A percentile compares a stretch with the other conserved stretches of the same genome.
These are phyloP conservation scores for Alternaria metachromatica DNA, from an alignment of 2,329 filamentous ascomycete genomes.

Conservation along the genomic window DNA sequence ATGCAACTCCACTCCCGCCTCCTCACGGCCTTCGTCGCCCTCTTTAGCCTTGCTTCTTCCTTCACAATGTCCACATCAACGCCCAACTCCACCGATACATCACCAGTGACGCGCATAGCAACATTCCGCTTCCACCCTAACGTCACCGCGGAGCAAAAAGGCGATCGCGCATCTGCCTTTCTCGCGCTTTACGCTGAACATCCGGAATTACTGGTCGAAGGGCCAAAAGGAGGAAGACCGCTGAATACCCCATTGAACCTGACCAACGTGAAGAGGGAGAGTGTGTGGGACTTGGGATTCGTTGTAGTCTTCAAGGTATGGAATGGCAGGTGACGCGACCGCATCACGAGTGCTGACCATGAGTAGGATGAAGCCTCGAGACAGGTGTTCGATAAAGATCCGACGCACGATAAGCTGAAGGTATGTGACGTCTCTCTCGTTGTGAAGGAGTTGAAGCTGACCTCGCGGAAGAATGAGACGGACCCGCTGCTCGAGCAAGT, in stretches of 20 bases:
- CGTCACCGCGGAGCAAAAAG: constrained; percentile 27
- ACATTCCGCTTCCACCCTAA: constrained; percentile 27
- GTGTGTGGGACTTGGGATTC: constrained; percentile 35
- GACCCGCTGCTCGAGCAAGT: constrained; percentile 34
- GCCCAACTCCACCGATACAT: neutral
- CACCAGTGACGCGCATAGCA: constrained; percentile 31
- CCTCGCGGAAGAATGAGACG: constrained; percentile 26
- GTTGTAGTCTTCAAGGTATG: constrained; percentile 34
- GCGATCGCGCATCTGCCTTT: constrained; percentile 31
- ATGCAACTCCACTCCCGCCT: neutral
- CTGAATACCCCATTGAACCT: constrained; percentile 29
- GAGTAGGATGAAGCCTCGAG: constrained; percentile 27
- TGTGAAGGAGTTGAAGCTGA: neutral
- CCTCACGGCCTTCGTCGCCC: neutral
- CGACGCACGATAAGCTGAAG: constrained; percentile 34
- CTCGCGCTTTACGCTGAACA: constrained; percentile 29
- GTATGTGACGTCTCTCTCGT: constrained; percentile 2
- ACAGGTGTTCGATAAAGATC: constrained; percentile 28
- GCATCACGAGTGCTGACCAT: neutral
- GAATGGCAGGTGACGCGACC: neutral
- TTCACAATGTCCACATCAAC: neutral
- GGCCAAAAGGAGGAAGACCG: constrained; percentile 28
- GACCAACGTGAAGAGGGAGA: constrained; percentile 31
- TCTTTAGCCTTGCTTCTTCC: neutral
- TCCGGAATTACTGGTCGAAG: constrained; percentile 19